These are phyloP conservation scores for Cyberlindnera saturnus DNA, from an alignment of 805 yeast species.

Conservation along the genomic window DNA sequence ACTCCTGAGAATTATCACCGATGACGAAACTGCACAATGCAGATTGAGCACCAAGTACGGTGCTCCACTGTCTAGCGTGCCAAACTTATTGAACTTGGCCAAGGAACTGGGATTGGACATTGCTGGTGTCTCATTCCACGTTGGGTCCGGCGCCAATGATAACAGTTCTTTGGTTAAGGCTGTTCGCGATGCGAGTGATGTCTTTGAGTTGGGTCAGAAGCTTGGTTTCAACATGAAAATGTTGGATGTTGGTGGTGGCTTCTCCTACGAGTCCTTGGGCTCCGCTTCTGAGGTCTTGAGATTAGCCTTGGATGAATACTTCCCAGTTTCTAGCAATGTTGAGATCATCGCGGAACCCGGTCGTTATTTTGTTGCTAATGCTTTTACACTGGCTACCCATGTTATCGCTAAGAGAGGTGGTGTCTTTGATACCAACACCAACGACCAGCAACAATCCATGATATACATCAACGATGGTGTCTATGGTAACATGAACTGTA, in stretches of 20 bases:
- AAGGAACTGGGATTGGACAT: constrained; percentile 55
- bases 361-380: constrained; percentile 77
- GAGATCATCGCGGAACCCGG: constrained; percentile 89
- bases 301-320: constrained; percentile 47
- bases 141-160: constrained; percentile 90
- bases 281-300: constrained; percentile 54
- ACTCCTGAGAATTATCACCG: constrained; percentile 79
- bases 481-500: constrained; percentile 92
- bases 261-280: constrained; percentile 56
- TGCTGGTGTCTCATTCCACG: constrained; percentile 89
- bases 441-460: constrained; percentile 46
- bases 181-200: constrained; percentile 56
- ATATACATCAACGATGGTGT: constrained; percentile 91
- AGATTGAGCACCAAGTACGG: constrained; percentile 87
- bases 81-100: constrained; percentile 54
- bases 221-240: constrained; percentile 44
- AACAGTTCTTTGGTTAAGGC: constrained; percentile 62
- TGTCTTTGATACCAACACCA: constrained; percentile 22
- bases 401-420: constrained; percentile 76
- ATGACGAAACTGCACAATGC: constrained; percentile 83
- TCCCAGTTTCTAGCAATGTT: constrained; percentile 42
- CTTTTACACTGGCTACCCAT: constrained; percentile 78
- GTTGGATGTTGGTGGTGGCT: constrained; percentile 94
- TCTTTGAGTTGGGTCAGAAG: constrained; percentile 54
- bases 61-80: constrained; percentile 53